Base-by-base conservation (phyloP, 768 basidiomycete genomes). In the Pisolithus tinctorius region DNA sequence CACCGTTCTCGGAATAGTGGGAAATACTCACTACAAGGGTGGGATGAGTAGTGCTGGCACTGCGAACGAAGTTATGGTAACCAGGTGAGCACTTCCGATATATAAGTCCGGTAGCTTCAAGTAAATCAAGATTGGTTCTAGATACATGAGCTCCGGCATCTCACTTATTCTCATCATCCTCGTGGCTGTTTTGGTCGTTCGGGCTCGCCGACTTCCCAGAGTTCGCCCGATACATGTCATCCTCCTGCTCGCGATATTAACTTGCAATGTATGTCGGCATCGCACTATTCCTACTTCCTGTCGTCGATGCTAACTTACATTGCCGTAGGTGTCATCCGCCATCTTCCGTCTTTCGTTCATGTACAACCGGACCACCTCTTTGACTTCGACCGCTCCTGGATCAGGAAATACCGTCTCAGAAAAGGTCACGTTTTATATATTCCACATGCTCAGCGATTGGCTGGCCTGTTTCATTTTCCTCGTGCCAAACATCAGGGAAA, bases 381-480 rank as follows among this genome's bases (percentile, higher is more conserved):
- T 74, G n/a, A 52, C 51, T 2, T 72, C 65, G 0, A 52, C 29
- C 5, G 63, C 55, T 10, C 65, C 69, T 14, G 59, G 58, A 16
- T 62, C 69, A 0, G 60, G 69, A n/a, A 72, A 74, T 55, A 67
- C 63, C 13, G 47, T 60, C 2, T 47, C 48, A 13, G 69, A 65
- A 23, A 76, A 77, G 58, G 67, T 67, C 1, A 52, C 58, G 0
- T 76, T 77, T 56, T 78, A 78, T 52, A 55, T 75, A 11, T 70
- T 74, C 50, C 74, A 76, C 48, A 62, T 71, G n/a, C 56, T 76
- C 4, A 74, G 74, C 2, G 75, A 76, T 53, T 76, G 73, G 72
- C 36, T 73, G 23, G 61, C 65, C 7, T 63, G 54, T 39, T 49
- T 55, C 8, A 46, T 69, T 17, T 48, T 74, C 17, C 59, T 73